Evolutionary conservation across 371 early-diverging fungal species (phyloP), one percentile per base, ranked within the genome.

Genomic region (Mortierella polycephala): DNA sequence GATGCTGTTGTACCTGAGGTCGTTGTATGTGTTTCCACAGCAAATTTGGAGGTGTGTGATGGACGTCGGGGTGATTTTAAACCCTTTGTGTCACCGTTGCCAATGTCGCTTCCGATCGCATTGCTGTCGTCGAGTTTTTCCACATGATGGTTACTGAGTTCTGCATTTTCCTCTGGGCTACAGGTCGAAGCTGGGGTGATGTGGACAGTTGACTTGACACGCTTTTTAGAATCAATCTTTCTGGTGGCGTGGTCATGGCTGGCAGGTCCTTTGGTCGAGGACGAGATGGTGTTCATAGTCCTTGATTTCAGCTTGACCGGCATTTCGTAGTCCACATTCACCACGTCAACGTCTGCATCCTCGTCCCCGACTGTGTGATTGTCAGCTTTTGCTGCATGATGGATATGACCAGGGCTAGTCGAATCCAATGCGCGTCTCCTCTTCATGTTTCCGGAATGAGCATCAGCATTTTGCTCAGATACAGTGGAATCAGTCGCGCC

Each of bases 401-500:
- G 30, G 30, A 4, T 30, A 30, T 30, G 30, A 30, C 30, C 30
- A 30, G 30, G 30, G 30, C 30, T 30, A 30, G 30, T 30, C 4
- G 30, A 30, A 30, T 51, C 56, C 12, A 65, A 45, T 13, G 61
- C 65, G 66, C 71, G 71, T 45, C 61, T 71, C 62, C 60, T 71
- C 37, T 66, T 60, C 56, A 60, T 55, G 50, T 52, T 64, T 5
- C 65, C 61, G 12, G 66, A 65, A 14, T 57, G 44, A 12, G 54
- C 64, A 42, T 49, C 57, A 13, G 50, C 51, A 57, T 42, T 50
- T 20, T 47, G 20, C 51, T 70, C 57, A 12, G 60, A 49, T 16
- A 52, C 13, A n/a, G 50, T 37, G 46, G 61, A 44, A 18, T 20
- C 39, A 16, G 44, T 54, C 21, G 46, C 41, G 13, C 40, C 41